phyloP scores from a whole-genome alignment of 176 grass and related monocot species.

The Triticum aestivum region IWGSC_CS_RefSeq_v2.1 NC_057795.1:569563197-569563696 shows the following conservation, averaged over 20 bases:
- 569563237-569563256: neutral
- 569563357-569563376: neutral
- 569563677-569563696: neutral
- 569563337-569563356: neutral
- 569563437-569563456: neutral
- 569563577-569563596: neutral
- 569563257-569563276: neutral
- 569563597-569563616: neutral
- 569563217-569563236: neutral
- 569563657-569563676: neutral
- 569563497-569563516: neutral
- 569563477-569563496: neutral
- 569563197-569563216: neutral
- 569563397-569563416: neutral
- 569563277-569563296: neutral
- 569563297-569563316: neutral
- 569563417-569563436: too few relatives aligned
- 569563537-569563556: slow-evolving; percentile 1
- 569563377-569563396: neutral
- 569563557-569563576: neutral
- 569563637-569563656: slow-evolving; percentile 4
- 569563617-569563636: neutral
- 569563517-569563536: neutral
- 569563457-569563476: neutral
- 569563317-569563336: neutral